phyloP scores from a whole-genome alignment of 495 filamentous ascomycete species.

The Mytilinidion resinicola region DNA sequence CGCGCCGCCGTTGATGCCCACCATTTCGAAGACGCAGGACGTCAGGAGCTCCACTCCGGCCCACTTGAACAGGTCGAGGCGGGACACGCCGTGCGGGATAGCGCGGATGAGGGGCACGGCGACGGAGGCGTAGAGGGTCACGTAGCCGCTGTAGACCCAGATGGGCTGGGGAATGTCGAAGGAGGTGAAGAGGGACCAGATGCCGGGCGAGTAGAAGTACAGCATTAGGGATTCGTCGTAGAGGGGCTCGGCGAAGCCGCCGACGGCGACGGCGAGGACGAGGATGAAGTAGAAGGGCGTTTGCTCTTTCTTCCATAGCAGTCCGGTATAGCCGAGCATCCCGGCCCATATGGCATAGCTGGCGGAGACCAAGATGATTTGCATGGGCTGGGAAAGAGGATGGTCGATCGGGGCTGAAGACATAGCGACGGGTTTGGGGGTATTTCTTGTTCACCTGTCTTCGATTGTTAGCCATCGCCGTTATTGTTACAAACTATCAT shows the following conservation, averaged over 20 bases:
- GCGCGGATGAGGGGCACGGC: neutral
- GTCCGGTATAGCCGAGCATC: neutral
- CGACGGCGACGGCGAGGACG: neutral
- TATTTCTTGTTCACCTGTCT: no score
- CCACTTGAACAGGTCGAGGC: neutral
- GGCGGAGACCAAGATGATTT: neutral
- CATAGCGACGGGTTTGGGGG: neutral
- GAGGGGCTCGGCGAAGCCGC: neutral
- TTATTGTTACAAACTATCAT: no score
- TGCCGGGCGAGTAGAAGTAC: neutral
- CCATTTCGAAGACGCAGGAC: neutral
- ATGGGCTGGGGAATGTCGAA: neutral
- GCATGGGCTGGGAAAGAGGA: neutral
- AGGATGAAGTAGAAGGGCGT: neutral
- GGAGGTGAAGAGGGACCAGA: neutral
- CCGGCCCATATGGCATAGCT: neutral
- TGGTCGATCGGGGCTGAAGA: neutral
- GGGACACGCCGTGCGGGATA: neutral
- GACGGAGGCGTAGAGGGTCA: neutral
- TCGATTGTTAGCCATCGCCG: no score
- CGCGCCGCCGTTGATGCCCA: neutral
- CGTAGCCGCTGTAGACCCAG: constrained; percentile 1
- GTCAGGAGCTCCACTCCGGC: neutral
- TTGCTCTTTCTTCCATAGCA: neutral
- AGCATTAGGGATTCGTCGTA: constrained; percentile 1